Conservation (phyloP, 148 eudicot species). For the Pharnaceum exiguum region DNA sequence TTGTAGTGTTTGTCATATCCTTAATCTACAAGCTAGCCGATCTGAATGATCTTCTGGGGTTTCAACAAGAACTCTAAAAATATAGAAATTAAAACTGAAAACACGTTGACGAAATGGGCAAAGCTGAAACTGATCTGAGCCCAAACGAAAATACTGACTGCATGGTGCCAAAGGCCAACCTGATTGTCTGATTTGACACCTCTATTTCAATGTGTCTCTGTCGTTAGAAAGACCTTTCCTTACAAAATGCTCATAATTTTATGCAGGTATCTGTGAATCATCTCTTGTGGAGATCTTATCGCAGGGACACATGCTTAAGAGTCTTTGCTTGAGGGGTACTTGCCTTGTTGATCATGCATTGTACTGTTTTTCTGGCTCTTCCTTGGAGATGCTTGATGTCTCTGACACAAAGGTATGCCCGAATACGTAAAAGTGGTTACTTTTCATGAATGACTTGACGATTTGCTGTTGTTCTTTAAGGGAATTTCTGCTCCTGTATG, state of each 20-base stretch:
- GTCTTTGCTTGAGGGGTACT: conserved; percentile 76
- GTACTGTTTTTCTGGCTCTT: conserved; percentile 45
- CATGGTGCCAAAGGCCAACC: too few relatives aligned
- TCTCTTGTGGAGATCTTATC: conserved; percentile 56
- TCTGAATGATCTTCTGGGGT: too few relatives aligned
- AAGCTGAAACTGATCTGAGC: too few relatives aligned
- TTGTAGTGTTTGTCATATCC: too few relatives aligned
- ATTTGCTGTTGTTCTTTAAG: neutral
- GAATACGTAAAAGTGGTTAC: neutral
- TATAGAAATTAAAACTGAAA: too few relatives aligned
- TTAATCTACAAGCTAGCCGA: too few relatives aligned
- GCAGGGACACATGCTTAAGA: conserved; percentile 43
- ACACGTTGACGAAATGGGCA: too few relatives aligned
- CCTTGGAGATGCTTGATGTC: conserved; percentile 82
- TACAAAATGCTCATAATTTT: neutral
- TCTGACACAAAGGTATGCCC: conserved; percentile 67
- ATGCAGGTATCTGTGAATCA: conserved; percentile 51
- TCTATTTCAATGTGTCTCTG: too few relatives aligned
- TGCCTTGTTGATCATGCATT: conserved; percentile 42
- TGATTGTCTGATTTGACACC: too few relatives aligned
- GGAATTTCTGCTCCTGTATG: neutral
- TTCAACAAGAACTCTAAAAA: too few relatives aligned
- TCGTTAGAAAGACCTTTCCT: too few relatives aligned
- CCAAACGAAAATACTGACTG: too few relatives aligned
- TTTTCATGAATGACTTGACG: neutral